Percentiles rank a stretch among this genome's conserved stretches.
phyloP scores from a whole-genome alignment of 257 asterid species.

The Coffea eugenioides region DNA sequence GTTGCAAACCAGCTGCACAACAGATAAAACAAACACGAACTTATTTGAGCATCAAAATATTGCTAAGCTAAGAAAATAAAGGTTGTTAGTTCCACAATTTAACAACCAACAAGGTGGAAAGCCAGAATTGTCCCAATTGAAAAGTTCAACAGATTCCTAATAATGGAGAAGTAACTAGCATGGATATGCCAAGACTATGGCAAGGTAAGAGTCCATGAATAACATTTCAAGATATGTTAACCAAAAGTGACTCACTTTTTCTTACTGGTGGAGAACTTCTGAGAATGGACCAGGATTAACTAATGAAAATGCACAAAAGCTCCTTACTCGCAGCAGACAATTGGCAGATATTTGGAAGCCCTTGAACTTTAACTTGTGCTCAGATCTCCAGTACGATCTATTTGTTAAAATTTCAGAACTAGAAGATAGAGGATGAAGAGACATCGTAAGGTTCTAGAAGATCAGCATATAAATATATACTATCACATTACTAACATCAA shows the following conservation, averaged over 20 bases:
- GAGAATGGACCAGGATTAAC: conserved; percentile 37
- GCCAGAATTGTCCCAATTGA: conserved; percentile 68
- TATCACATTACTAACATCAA: not conserved
- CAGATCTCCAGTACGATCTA: conserved; percentile 65
- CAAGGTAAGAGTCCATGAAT: conserved; percentile 2
- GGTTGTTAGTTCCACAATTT: conserved; percentile 79
- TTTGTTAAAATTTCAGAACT: conserved; percentile 80
- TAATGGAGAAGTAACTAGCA: conserved; percentile 84
- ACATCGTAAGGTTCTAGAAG: not conserved
- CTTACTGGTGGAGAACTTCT: conserved; percentile 36
- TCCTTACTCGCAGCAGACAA: conserved; percentile 38
- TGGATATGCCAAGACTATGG: conserved; percentile 17
- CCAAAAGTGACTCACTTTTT: conserved; percentile 40
- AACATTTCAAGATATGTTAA: not conserved
- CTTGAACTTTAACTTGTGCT: conserved; percentile 67
- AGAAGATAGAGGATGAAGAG: conserved; percentile 16
- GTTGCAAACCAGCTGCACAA: conserved; percentile 92
- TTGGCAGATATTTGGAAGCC: conserved; percentile 40
- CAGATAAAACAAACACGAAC: conserved; percentile 5
- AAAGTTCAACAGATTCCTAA: conserved; percentile 69
- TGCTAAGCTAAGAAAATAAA: not conserved
- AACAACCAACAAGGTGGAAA: conserved; percentile 92
- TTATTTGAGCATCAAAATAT: not conserved
- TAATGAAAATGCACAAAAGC: conserved; percentile 31
- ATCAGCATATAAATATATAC: not conserved